Evolutionary conservation across 1,284 basidiomycete genomes (phyloP).

Genomic region (Xerocomus minutiporus): DNA sequence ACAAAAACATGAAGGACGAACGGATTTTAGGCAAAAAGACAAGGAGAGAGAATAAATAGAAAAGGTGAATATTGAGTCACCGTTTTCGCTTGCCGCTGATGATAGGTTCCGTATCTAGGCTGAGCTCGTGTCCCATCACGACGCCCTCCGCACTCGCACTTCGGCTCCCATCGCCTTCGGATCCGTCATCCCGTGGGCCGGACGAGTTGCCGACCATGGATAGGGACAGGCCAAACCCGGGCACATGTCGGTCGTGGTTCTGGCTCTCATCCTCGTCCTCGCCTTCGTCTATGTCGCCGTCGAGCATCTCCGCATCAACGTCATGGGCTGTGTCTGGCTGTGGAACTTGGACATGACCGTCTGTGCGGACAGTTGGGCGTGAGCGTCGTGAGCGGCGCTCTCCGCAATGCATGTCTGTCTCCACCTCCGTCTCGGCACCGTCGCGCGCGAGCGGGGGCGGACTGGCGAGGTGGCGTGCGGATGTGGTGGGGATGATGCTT

Average conservation of each 20-base stretch:
- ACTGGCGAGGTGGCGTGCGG: constrained; percentile 21
- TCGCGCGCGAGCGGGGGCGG: constrained; percentile 28
- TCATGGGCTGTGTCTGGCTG: constrained; percentile 14
- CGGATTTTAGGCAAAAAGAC: background rate
- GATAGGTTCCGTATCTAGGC: constrained; percentile 18
- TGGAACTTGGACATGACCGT: constrained; percentile 22
- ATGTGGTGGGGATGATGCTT: background rate
- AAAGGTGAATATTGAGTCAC: constrained; percentile 19
- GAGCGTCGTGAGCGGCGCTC: constrained; percentile 14
- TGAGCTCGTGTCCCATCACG: constrained; percentile 8
- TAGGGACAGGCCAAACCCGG: constrained; percentile 20
- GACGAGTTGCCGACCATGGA: constrained; percentile 10
- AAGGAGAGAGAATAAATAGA: background rate
- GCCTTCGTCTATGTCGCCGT: constrained; percentile 16
- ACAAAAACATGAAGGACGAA: background rate
- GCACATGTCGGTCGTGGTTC: constrained; percentile 3
- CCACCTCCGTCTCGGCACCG: constrained; percentile 57
- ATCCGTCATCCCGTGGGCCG: constrained; percentile 19
- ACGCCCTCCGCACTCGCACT: constrained; percentile 25
- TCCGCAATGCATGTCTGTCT: constrained; percentile 36
- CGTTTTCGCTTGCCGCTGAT: constrained; percentile 45
- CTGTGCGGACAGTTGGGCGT: constrained; percentile 27
- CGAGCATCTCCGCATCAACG: constrained; percentile 28
- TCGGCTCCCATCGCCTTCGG: constrained; percentile 26
- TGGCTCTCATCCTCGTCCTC: constrained; percentile 5